Base-by-base conservation (phyloP, 148 eudicot genomes). In the Spergularia marina region DNA sequence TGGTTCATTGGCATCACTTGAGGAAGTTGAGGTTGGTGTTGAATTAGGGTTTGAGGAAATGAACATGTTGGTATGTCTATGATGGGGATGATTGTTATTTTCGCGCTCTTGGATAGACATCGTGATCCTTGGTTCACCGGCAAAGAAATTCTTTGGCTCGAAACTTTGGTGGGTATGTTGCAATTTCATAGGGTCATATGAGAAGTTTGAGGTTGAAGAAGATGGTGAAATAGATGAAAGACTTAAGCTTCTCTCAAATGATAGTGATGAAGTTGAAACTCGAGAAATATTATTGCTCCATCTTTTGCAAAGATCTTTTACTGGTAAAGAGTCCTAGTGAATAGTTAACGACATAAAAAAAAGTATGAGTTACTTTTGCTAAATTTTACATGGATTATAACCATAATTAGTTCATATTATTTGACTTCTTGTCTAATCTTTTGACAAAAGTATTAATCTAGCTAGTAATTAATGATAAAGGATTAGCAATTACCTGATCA, bases 201-300 rank as follows among this genome's bases (percentile, higher is more conserved):
- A 82, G 69, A 86, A 74, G 73, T 64, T 75, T n/a, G 89, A 74
- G 5, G 87, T 84, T 25, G 91, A 76, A 49, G 88, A 85, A 71
- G 89, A 87, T 58, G 92, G 89, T 73, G 93, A 88, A 5, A 81
- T 53, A 58, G 87, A 80, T 53, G 87, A 80, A 77, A 89, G 87
- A 65, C 85, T 88, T 80, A 85, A 73, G 51, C 84, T 85, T 84
- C 85, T 85, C 75, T 89, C 89, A 25, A 77, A 78, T 56, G 83
- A 73, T 36, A 76, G 67, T 56, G 76, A 75, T 70, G 83, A 76
- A 44, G 59, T 60, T 73, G 69, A 14, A 74, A 66, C 68, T 72
- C 77, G 60, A 58, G 65, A 72, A 44, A 58, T 12, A 68, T 83
- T 12, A 63, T 83, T 76, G 82, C 84, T 87, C 96, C 92, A 90